Percentiles rank a stretch among this genome's conserved stretches.
These are phyloP conservation scores for Peronospora farinosa DNA, from an alignment of 352 stramenopile genomes.

Conservation along the genomic window DNA sequence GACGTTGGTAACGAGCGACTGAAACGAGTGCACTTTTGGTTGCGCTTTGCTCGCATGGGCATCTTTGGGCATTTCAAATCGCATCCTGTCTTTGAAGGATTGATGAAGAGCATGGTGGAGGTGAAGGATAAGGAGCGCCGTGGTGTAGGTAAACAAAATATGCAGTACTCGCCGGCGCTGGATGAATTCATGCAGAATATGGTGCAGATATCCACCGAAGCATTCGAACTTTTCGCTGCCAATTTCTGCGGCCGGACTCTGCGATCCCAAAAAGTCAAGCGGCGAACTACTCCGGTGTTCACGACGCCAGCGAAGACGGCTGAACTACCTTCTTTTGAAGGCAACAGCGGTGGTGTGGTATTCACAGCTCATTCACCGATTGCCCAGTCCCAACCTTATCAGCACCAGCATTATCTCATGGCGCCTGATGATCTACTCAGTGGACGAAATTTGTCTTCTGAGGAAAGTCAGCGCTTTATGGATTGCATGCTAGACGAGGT, in stretches of 20 bases:
- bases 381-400: conserved; percentile 9
- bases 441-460: conserved; percentile 37
- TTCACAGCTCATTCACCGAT: conserved; percentile 7
- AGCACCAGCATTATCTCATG: conserved; percentile 40
- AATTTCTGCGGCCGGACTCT: conserved; percentile 70
- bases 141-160: conserved; percentile 81
- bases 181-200: conserved; percentile 72
- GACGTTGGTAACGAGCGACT: conserved; percentile 17
- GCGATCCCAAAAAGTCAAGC: conserved; percentile 71
- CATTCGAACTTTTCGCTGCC: conserved; percentile 69
- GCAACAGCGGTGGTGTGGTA: conserved; percentile 9
- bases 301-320: conserved; percentile 7
- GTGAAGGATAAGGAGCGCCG: conserved; percentile 77
- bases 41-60: conserved; percentile 65
- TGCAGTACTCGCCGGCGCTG: conserved; percentile 65
- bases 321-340: conserved; percentile 2
- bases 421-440: conserved; percentile 43
- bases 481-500: conserved; percentile 73
- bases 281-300: conserved; percentile 21
- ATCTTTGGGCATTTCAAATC: conserved; percentile 65
- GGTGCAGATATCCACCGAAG: conserved; percentile 54
- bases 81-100: conserved; percentile 66
- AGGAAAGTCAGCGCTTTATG: conserved; percentile 77
- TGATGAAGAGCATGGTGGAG: conserved; percentile 77
- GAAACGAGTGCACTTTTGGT: conserved; percentile 58